Conservation (phyloP, 2,329 filamentous ascomycete species). For the Aspergillus pseudoterreus region DNA sequence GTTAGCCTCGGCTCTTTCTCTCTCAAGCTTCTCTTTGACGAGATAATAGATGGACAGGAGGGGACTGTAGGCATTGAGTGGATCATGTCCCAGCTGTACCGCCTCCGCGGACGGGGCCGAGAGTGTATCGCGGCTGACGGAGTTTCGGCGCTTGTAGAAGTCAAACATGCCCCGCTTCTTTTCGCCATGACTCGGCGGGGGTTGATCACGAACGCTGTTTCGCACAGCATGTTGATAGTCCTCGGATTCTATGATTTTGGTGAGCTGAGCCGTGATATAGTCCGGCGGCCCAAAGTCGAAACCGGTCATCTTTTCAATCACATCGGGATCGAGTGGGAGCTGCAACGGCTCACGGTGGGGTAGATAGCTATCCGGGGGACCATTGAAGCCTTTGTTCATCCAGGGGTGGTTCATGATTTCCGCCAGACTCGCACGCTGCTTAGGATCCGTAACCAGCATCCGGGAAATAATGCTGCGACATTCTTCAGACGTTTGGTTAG, state of each 20-base stretch:
- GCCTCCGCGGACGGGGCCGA: conserved; percentile 80
- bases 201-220: conserved; percentile 64
- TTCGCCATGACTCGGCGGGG: conserved; percentile 59
- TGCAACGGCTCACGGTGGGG: conserved; percentile 80
- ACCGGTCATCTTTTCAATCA: conserved; percentile 91
- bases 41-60: conserved; percentile 92
- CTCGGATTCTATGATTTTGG: conserved; percentile 83
- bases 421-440: conserved; percentile 75
- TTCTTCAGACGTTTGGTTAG: conserved; percentile 57
- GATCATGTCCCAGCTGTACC: conserved; percentile 76
- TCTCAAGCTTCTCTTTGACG: conserved; percentile 88
- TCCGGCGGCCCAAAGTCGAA: conserved; percentile 94
- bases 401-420: conserved; percentile 95
- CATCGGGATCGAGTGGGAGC: conserved; percentile 74
- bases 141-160: conserved; percentile 94
- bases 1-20: conserved; percentile 61
- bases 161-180: conserved; percentile 90
- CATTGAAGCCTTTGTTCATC: conserved; percentile 88
- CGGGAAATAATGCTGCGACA: conserved; percentile 88
- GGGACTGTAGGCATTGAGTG: conserved; percentile 88
- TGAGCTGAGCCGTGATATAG: conserved; percentile 75
- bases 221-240: conserved; percentile 87
- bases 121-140: conserved; percentile 83
- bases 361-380: conserved; percentile 83
- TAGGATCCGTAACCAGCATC: conserved; percentile 94